Evolutionary conservation across 176 grass and related monocot species (phyloP).

Genomic region (Oropetium thomaeum): DNA sequence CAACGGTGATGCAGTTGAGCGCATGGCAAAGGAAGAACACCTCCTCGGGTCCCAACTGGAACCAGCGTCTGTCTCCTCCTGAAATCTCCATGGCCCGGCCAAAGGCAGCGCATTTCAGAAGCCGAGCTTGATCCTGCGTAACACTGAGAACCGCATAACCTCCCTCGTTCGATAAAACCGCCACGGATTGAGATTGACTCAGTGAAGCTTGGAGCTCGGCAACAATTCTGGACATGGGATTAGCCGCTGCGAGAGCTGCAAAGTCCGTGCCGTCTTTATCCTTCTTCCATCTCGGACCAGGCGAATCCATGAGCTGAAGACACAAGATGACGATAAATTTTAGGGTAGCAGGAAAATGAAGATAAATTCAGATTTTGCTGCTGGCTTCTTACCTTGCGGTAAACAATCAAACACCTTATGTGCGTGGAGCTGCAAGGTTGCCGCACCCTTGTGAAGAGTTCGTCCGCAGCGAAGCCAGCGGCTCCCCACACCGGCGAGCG

Average conservation of each 20-base stretch:
- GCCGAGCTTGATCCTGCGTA: background rate
- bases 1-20: slow-evolving; percentile 41
- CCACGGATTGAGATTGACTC: background rate
- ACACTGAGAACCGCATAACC: slow-evolving; percentile 17
- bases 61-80: slow-evolving; percentile 18
- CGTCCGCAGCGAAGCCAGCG: too few species aligned
- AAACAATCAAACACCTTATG: too few species aligned
- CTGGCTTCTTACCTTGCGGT: too few species aligned
- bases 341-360: too few species aligned
- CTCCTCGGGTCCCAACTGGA: slow-evolving; percentile 62
- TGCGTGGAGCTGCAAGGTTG: too few species aligned
- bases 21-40: slow-evolving; percentile 54
- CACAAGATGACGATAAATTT: too few species aligned
- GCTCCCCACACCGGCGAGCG: too few species aligned
- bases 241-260: slow-evolving; percentile 23
- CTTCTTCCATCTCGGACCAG: slow-evolving; percentile 50
- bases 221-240: slow-evolving; percentile 55
- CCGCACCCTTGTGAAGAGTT: too few species aligned
- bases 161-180: background rate
- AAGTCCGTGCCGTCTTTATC: slow-evolving; percentile 50
- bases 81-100: slow-evolving; percentile 29
- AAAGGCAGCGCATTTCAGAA: slow-evolving; percentile 39
- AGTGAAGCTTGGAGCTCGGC: slow-evolving; percentile 40
- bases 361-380: too few species aligned
- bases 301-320: slow-evolving; percentile 13